Evolutionary conservation across 1,139 yeast species (phyloP).

Genomic region (Candida sp.): DNA sequence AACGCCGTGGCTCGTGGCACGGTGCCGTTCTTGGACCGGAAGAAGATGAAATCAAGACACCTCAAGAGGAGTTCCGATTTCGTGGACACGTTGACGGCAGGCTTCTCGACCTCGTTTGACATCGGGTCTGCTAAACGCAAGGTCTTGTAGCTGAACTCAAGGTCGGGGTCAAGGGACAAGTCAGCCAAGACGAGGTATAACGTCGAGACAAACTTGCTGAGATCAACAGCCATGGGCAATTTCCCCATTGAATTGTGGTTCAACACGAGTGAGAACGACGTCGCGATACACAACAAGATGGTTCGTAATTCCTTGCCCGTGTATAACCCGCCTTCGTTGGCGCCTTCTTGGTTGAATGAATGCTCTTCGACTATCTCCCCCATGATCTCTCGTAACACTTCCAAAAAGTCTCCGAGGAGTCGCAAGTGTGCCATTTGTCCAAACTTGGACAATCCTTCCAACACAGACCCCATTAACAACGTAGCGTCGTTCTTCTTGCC

Average conservation of each 20-base stretch:
- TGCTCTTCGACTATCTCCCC: constrained; percentile 44
- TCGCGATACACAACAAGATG: constrained; percentile 79
- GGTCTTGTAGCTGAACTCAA: constrained; percentile 85
- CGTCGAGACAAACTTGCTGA: constrained; percentile 75
- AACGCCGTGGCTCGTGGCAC: constrained; percentile 79
- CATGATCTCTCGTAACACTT: constrained; percentile 83
- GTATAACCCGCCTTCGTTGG: constrained; percentile 37
- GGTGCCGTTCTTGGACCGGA: constrained; percentile 77
- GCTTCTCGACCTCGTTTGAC: constrained; percentile 47
- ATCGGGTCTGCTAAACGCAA: constrained; percentile 81
- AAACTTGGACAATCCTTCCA: constrained; percentile 89
- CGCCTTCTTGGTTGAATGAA: constrained; percentile 26
- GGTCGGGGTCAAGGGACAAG: constrained; percentile 76
- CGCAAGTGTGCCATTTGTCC: constrained; percentile 95
- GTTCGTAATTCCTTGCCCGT: constrained; percentile 58
- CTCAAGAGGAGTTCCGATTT: constrained; percentile 83
- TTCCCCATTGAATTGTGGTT: constrained; percentile 67
- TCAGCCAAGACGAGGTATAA: constrained; percentile 70
- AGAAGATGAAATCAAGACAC: constrained; percentile 81
- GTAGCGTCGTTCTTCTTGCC: constrained; percentile 53
- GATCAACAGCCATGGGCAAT: constrained; percentile 63
- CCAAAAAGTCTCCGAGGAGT: constrained; percentile 88
- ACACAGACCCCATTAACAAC: constrained; percentile 75
- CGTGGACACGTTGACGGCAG: constrained; percentile 85
- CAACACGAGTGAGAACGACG: constrained; percentile 83